Conservation (phyloP, 169 alveolate genomes). For the Plasmodium berghei region DNA sequence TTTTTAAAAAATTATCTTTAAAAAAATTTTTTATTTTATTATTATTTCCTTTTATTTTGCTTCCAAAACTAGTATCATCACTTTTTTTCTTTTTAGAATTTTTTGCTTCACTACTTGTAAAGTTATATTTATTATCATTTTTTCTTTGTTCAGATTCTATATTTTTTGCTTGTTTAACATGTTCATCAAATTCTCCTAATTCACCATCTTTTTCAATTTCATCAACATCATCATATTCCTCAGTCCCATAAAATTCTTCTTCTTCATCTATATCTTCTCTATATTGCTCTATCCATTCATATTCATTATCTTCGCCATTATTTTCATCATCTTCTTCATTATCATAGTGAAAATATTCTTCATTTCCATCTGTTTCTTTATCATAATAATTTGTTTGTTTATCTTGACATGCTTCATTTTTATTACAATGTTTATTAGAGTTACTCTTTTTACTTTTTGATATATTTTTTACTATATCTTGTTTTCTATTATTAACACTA, state of each 20-base stretch:
- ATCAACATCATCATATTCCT: not conserved
- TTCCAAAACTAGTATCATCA: slow-evolving; percentile 29
- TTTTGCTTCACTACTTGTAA: not conserved
- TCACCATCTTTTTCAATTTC: slow-evolving; percentile 12
- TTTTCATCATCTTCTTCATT: not conserved
- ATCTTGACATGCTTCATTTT: not conserved
- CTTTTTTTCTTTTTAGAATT: slow-evolving; percentile 9
- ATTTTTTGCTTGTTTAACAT: not conserved
- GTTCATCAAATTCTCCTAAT: slow-evolving; percentile 5
- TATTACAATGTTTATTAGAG: not conserved
- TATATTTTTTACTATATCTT: no score
- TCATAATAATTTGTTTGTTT: not conserved
- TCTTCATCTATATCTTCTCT: not conserved
- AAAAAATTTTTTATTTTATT: slow-evolving; percentile 39
- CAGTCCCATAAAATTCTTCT: not conserved
- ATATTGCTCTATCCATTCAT: not conserved
- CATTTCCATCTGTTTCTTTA: not conserved
- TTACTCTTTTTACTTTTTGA: no score
- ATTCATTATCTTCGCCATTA: not conserved
- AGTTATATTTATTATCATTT: not conserved
- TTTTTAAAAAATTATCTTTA: slow-evolving; percentile 45
- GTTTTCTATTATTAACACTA: no score
- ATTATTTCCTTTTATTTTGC: slow-evolving; percentile 36
- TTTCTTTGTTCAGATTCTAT: not conserved
- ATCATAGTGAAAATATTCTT: not conserved